These are phyloP conservation scores for Sordaria brevicollis DNA, from an alignment of 495 filamentous ascomycete genomes.

Conservation along the genomic window DNA sequence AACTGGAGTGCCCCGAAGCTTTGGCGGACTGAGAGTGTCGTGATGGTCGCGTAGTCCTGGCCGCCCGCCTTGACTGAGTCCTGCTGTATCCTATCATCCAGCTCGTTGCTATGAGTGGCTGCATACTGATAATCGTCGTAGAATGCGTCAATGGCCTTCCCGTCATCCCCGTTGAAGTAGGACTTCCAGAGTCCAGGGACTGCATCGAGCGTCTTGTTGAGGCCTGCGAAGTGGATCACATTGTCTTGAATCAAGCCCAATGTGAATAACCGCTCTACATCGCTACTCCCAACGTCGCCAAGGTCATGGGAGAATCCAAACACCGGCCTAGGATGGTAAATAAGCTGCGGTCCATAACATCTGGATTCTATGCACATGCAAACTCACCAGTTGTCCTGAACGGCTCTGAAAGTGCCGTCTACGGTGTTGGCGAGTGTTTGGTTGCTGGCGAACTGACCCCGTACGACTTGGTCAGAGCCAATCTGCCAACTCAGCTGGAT, in stretches of 20 bases:
- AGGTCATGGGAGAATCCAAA: conserved; percentile 84
- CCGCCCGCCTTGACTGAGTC: conserved; percentile 61
- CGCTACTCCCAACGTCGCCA: conserved; percentile 23
- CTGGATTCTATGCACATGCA: not conserved
- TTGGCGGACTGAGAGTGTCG: conserved; percentile 75
- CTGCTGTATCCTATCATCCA: conserved; percentile 56
- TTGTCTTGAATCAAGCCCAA: conserved; percentile 65
- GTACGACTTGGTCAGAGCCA: conserved; percentile 54
- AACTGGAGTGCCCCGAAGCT: conserved; percentile 81
- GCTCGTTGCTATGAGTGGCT: conserved; percentile 40
- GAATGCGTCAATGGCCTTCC: conserved; percentile 52
- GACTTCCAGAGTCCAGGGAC: conserved; percentile 69
- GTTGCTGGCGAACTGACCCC: conserved; percentile 53
- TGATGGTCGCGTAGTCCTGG: conserved; percentile 69
- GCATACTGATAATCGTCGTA: conserved; percentile 59
- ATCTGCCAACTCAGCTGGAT: conserved; percentile 47
- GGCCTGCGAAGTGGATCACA: conserved; percentile 67
- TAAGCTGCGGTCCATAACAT: conserved; percentile 1
- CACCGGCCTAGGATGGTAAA: conserved; percentile 50
- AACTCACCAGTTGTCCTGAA: conserved; percentile 55
- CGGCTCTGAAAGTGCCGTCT: conserved; percentile 55
- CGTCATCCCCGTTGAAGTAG: conserved; percentile 43
- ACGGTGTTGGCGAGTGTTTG: conserved; percentile 54
- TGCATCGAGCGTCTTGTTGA: conserved; percentile 55
- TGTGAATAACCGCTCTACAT: conserved; percentile 53